Percentiles rank a stretch among this genome's conserved stretches.
Evolutionary conservation across 108 stramenopile species (phyloP).

Genomic region (Parietichytrium sp.): DNA sequence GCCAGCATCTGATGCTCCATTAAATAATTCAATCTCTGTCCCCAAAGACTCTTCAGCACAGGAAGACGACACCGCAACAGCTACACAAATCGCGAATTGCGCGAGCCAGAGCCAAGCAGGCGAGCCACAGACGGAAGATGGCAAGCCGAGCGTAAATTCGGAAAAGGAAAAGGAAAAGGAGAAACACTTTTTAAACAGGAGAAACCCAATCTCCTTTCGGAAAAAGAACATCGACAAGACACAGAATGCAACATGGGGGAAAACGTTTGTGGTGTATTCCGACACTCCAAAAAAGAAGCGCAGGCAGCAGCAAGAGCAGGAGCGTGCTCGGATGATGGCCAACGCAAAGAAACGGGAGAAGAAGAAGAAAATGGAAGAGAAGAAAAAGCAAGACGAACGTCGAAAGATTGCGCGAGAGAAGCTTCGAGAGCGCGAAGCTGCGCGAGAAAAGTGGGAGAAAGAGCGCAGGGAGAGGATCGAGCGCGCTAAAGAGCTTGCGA

Average conservation of each 20-base stretch:
- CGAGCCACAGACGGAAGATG: too few species aligned
- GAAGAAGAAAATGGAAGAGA: neutral
- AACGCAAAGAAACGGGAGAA: neutral
- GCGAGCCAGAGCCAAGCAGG: neutral
- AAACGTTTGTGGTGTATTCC: slow-evolving; percentile 23
- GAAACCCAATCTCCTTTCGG: too few species aligned
- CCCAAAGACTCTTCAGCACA: too few species aligned
- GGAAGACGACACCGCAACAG: too few species aligned
- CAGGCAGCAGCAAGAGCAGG: neutral
- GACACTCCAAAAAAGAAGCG: neutral
- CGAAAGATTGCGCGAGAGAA: neutral
- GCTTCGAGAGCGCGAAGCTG: neutral
- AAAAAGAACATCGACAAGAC: too few species aligned
- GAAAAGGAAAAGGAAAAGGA: neutral
- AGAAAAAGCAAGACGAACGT: neutral
- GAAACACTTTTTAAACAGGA: neutral
- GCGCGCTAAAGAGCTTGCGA: neutral
- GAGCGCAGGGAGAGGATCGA: neutral
- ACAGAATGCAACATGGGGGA: neutral
- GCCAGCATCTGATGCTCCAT: too few species aligned
- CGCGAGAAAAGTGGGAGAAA: neutral
- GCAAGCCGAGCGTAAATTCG: neutral
- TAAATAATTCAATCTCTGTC: too few species aligned
- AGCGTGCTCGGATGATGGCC: slow-evolving; percentile 18
- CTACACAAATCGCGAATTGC: neutral